These are phyloP conservation scores for Coprinopsis sp. DNA, from an alignment of 768 basidiomycete genomes.

Conservation along the genomic window DNA sequence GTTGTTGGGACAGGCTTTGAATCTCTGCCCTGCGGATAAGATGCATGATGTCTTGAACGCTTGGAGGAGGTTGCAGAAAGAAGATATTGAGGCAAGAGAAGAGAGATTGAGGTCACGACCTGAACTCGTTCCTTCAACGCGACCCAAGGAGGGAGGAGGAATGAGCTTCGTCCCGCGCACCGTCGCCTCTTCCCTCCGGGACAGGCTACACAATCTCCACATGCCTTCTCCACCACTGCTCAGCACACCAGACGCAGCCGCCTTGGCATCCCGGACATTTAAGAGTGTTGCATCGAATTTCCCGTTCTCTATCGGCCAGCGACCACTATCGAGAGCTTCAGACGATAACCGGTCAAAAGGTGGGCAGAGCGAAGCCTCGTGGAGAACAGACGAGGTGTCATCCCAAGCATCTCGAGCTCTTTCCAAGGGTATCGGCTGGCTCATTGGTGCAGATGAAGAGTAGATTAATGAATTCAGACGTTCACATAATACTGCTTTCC, in stretches of 20 bases:
- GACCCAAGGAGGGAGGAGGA: slow-evolving; percentile 6
- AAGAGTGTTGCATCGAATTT: slow-evolving; percentile 71
- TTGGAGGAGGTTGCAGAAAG: slow-evolving; percentile 74
- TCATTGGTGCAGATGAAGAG: slow-evolving; percentile 80
- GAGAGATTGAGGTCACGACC: slow-evolving; percentile 24
- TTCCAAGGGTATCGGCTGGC: slow-evolving; percentile 92
- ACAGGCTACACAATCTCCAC: slow-evolving; percentile 60
- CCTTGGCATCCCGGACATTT: slow-evolving; percentile 76
- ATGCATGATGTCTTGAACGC: slow-evolving; percentile 70
- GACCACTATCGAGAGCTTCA: slow-evolving; percentile 10
- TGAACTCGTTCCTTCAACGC: slow-evolving; percentile 11
- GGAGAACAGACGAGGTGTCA: slow-evolving; percentile 53
- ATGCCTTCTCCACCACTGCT: slow-evolving; percentile 66
- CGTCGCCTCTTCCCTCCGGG: slow-evolving; percentile 50
- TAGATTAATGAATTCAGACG: slow-evolving; percentile 12
- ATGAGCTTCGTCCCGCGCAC: slow-evolving; percentile 23
- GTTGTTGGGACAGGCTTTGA: slow-evolving; percentile 76
- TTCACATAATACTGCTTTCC: background rate
- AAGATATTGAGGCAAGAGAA: slow-evolving; percentile 50
- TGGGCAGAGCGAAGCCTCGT: slow-evolving; percentile 23
- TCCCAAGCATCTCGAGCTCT: slow-evolving; percentile 74
- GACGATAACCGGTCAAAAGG: slow-evolving; percentile 9
- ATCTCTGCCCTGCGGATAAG: slow-evolving; percentile 80
- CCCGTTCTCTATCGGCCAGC: slow-evolving; percentile 54
- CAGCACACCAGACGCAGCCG: slow-evolving; percentile 74